Evolutionary conservation across 1,284 basidiomycete species (phyloP), one percentile per base, ranked within the genome.

Genomic region (Stygiomarasmius scandens): DNA sequence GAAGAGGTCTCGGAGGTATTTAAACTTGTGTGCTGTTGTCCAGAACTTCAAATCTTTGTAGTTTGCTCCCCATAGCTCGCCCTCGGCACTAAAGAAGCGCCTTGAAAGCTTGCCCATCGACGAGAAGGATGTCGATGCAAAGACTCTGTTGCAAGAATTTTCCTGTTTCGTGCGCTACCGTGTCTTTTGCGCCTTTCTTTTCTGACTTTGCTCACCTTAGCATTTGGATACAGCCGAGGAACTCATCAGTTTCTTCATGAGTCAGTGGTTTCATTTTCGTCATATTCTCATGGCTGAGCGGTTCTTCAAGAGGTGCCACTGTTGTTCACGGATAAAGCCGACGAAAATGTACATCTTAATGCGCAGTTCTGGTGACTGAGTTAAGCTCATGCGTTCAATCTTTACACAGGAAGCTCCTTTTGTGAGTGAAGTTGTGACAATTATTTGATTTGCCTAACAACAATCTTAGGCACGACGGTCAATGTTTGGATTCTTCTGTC

Each of bases 401-500:
- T 8, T 25, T 8, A 43, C 78, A 77, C 76, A 78, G 54, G 67
- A 69, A 44, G 67, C 77, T 19, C 66, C 73, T 49, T 69, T 81
- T 59, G 78, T 80, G 67, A 63, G 63, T 19, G 22, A 20, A 25
- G 22, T 27, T 53, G 23, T 20, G 12, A 50, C 2, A 11, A 41
- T 27, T 23, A 22, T 14, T 41, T n/a, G 22, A 55, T 22, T 36
- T 10, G 38, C 55, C 62, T 27, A 53, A 52, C 29, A 3, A 51
- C 38, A 45, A 49, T 66, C 58, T 14, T 64, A 87, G 86, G 74
- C 75, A 55, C 83, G 85, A 34, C 85, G 89, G n/a, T 93, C 91
- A 0, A 71, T 90, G 29, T 90, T 92, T 69, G 91, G 90, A 2
- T 89, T 84, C 64, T 92, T 92, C 63, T 85, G 81, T 63, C 85